Percentiles rank a stretch among this genome's conserved stretches.
These are phyloP conservation scores for Aspergillus fijiensis DNA, from an alignment of 2,329 filamentous ascomycete species.

Conservation along the genomic window DNA sequence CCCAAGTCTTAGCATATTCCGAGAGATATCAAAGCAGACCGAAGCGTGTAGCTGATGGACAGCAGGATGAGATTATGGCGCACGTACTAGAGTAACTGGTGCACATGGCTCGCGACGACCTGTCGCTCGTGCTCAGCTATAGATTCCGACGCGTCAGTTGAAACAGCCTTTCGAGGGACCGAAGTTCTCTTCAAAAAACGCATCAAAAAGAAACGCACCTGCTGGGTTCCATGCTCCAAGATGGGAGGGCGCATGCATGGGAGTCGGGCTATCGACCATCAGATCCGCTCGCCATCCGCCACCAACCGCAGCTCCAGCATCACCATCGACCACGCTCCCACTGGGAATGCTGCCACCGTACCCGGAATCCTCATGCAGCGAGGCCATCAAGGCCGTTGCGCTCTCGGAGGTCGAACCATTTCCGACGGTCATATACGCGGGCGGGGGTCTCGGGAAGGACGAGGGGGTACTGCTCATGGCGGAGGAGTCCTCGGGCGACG, in stretches of 20 bases:
- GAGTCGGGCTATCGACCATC: conserved; percentile 58
- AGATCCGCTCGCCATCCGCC: conserved; percentile 56
- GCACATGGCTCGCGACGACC: conserved; percentile 75
- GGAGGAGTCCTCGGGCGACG: conserved; percentile 26
- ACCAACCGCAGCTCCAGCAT: conserved; percentile 26
- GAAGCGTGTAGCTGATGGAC: neutral
- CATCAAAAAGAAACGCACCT: conserved; percentile 26
- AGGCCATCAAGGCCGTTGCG: conserved; percentile 74
- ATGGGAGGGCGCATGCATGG: conserved; percentile 53
- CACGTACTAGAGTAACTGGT: conserved; percentile 79
- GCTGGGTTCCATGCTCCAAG: conserved; percentile 50
- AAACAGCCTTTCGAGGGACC: no score
- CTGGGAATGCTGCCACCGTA: conserved; percentile 79
- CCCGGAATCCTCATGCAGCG: conserved; percentile 85
- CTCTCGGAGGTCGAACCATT: conserved; percentile 77
- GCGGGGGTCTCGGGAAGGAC: conserved; percentile 40
- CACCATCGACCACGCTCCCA: conserved; percentile 54
- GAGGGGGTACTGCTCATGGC: conserved; percentile 23
- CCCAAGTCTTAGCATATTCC: conserved; percentile 17
- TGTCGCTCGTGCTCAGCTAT: conserved; percentile 63
- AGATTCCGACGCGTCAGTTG: conserved; percentile 20
- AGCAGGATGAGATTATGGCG: neutral
- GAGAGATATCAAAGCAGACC: neutral
- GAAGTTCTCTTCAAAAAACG: neutral
- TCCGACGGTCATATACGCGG: conserved; percentile 85